Percentiles rank a stretch among this genome's conserved stretches.
Conservation (phyloP, 352 stramenopile species). For the Thraustotheca clavata region DNA sequence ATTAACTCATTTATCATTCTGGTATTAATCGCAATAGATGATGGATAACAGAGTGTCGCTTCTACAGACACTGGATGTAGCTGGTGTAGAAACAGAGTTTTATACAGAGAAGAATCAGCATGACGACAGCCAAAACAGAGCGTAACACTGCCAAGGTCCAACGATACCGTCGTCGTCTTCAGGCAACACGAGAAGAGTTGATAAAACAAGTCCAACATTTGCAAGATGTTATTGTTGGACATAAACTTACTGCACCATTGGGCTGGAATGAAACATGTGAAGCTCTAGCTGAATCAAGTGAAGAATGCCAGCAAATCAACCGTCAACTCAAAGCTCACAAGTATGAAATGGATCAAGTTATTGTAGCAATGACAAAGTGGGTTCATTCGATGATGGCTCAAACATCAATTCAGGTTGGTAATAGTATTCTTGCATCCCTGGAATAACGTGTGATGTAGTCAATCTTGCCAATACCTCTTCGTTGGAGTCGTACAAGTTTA, state of each 20-base stretch:
- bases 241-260: background rate
- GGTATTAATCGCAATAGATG: too few species aligned
- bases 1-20: too few species aligned
- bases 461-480: background rate
- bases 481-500: background rate
- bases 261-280: background rate
- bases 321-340: background rate
- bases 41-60: too few species aligned
- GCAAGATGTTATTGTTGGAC: background rate
- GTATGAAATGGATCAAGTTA: background rate
- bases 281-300: background rate
- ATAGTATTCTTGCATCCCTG: background rate
- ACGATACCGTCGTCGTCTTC: background rate
- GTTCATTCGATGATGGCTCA: background rate
- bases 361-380: background rate
- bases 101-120: too few species aligned
- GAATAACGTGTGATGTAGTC: background rate
- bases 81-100: too few species aligned
- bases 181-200: background rate
- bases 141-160: slow-evolving; percentile 9
- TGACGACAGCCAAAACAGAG: background rate
- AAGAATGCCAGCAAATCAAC: background rate
- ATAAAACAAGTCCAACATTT: background rate
- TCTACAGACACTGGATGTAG: too few species aligned
- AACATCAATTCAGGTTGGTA: background rate